Base-by-base conservation (phyloP, 2,329 filamentous ascomycete species). In the Arthroderma sp. region DNA sequence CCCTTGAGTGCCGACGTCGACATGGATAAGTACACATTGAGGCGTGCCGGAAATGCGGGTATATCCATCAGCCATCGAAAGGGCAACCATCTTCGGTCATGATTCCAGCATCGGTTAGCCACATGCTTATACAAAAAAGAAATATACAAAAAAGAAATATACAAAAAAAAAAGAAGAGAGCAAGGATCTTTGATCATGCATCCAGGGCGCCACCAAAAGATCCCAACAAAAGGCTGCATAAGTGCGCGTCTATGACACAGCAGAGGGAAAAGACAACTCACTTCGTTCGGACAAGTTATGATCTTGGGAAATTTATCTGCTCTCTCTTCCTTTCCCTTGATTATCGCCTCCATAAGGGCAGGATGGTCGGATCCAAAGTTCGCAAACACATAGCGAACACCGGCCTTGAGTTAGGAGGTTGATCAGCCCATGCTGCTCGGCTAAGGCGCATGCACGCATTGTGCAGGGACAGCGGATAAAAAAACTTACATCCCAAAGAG, bases 41-140 rank as follows among this genome's bases (percentile, higher is more conserved):
- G 83, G 81, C 52, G 82, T 76, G 43, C 77, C 76, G 4, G 80
- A 85, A 33, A 84, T 62, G 29, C 82, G 74, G 33, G 84, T 83
- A 56, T 84, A 87, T 42, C 84, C 84, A 60, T 89, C 84, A 9
- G 84, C 84, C 80, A 86, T 85, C 47, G 83, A 88, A 55, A 89
- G 74, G 28, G 84, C 84, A 5, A 88, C 83, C 83, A 88, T 88
- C 78, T 85, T 22, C 15, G 15, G 15, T 34, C 32, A 28, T 11
- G 29, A n/a, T 40, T 27, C 49, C 49, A 36, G 50, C 29, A n/a
- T 22, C 2, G 15, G 15, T 22, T 22, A 22, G 15, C 15, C 15
- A 22, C 15, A 22, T 22, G 15, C 3, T 22, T 22, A 22, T 22
- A 22, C 15, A 22, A 22, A 22, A 22, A 22, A 22, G 15, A 22